These are phyloP conservation scores for Umbelopsis ramanniana DNA, from an alignment of 192 early-diverging fungal species.

Conservation along the genomic window DNA sequence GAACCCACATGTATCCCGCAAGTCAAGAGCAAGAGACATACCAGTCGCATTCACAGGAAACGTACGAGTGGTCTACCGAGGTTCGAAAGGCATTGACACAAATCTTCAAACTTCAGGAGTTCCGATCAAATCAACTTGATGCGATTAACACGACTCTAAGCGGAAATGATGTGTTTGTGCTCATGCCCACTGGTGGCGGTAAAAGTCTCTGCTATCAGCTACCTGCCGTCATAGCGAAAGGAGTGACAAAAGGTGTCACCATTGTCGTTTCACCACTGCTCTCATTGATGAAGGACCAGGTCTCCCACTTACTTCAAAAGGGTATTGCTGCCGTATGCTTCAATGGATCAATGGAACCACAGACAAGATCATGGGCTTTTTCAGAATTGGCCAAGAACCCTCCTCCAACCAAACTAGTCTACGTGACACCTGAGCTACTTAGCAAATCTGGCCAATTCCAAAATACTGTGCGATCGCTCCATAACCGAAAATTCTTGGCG, in stretches of 20 bases:
- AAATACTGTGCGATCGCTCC: slow-evolving; percentile 56
- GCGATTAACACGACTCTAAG: slow-evolving; percentile 86
- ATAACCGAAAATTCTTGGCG: slow-evolving; percentile 68
- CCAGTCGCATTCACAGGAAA: slow-evolving; percentile 6
- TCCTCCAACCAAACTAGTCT: slow-evolving; percentile 68
- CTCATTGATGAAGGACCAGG: slow-evolving; percentile 97
- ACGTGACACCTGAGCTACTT: slow-evolving; percentile 91
- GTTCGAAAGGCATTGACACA: slow-evolving; percentile 68
- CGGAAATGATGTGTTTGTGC: slow-evolving; percentile 87
- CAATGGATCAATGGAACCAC: slow-evolving; percentile 60
- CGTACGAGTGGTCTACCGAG: slow-evolving; percentile 73
- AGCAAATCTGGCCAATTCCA: slow-evolving; percentile 64
- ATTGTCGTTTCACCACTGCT: slow-evolving; percentile 93
- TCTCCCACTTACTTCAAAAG: slow-evolving; percentile 65
- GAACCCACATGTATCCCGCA: too few relatives aligned
- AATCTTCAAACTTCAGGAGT: slow-evolving; percentile 74
- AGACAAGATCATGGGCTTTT: slow-evolving; percentile 59
- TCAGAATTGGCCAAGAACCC: slow-evolving; percentile 53
- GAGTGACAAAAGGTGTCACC: slow-evolving; percentile 73
- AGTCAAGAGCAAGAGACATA: not conserved
- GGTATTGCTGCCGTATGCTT: slow-evolving; percentile 71
- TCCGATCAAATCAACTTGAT: slow-evolving; percentile 85
- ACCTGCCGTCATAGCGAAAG: slow-evolving; percentile 70
- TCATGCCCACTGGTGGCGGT: slow-evolving; percentile 99
- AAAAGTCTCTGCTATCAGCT: slow-evolving; percentile 96